phyloP scores from a whole-genome alignment of 495 filamentous ascomycete genomes.

The Parathielavia appendiculata region DNA sequence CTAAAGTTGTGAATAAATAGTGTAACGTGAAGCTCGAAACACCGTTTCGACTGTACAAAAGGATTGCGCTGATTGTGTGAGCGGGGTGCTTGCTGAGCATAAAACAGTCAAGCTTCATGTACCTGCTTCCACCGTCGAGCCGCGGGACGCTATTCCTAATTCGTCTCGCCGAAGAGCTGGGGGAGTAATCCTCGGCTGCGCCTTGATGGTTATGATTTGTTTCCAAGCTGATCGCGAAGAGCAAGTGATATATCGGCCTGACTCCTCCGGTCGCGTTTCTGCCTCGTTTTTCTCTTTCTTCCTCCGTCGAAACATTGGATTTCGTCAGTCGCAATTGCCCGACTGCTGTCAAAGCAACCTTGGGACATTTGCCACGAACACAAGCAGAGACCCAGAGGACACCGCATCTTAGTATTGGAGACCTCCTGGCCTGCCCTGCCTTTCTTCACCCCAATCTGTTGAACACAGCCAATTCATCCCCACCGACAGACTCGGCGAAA shows the following conservation, averaged over 20 bases:
- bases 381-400: no score
- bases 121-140: conserved; percentile 2
- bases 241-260: conserved; percentile 49
- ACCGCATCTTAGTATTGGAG: not conserved
- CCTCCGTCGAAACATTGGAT: conserved; percentile 19
- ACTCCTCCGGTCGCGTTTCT: conserved; percentile 39
- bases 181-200: conserved; percentile 27
- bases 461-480: not conserved
- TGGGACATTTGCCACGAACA: conserved; percentile 1
- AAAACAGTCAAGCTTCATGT: conserved; percentile 12
- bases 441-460: not conserved
- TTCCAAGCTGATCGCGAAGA: conserved; percentile 6
- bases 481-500: not conserved
- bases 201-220: conserved; percentile 21
- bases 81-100: not conserved
- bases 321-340: conserved; percentile 5
- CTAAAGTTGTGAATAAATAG: no score
- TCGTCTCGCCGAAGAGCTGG: conserved; percentile 33
- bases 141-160: conserved; percentile 24
- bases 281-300: conserved; percentile 28
- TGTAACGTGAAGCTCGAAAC: not conserved
- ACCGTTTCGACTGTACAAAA: not conserved
- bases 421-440: not conserved
- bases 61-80: not conserved
- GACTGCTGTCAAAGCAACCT: not conserved